Evolutionary conservation across 1,284 basidiomycete species (phyloP).

Genomic region (Apiotrichum veenhuisii): DNA sequence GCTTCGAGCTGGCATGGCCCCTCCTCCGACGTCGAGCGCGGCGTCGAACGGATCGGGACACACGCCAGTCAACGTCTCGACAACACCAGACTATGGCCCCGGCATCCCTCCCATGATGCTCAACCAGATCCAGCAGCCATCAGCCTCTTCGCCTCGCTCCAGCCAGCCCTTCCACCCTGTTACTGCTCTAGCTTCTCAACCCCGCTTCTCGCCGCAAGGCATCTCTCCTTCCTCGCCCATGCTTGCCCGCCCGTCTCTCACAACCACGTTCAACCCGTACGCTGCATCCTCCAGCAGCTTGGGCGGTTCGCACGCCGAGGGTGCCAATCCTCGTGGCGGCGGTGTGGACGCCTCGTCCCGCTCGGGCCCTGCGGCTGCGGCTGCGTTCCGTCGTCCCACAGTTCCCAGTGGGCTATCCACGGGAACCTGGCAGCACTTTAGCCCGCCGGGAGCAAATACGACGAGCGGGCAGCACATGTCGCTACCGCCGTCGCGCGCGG

Average conservation of each 20-base stretch:
- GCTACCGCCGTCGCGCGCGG: constrained; percentile 40
- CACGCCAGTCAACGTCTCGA: constrained; percentile 22
- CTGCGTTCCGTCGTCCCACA: neutral
- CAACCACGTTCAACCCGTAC: constrained; percentile 11
- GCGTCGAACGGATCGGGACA: constrained; percentile 26
- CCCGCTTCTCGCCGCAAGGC: neutral
- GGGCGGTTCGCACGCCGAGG: neutral
- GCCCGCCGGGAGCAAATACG: neutral
- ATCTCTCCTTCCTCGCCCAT: neutral
- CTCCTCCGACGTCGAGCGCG: constrained; percentile 9
- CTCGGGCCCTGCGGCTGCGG: neutral
- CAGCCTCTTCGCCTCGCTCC: neutral
- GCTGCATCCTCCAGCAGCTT: neutral
- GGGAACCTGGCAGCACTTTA: constrained; percentile 11
- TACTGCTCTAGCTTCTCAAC: constrained; percentile 3
- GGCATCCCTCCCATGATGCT: neutral
- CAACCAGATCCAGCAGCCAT: neutral
- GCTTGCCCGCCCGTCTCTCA: neutral
- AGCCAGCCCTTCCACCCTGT: constrained; percentile 9
- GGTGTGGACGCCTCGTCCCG: neutral
- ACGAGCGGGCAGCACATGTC: constrained; percentile 23
- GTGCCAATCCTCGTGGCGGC: neutral
- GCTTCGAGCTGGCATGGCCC: constrained; percentile 32
- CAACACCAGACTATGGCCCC: constrained; percentile 21
- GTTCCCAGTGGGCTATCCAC: neutral